Conservation (phyloP, 2,329 filamentous ascomycete genomes). For the Fusarium palustre region DNA sequence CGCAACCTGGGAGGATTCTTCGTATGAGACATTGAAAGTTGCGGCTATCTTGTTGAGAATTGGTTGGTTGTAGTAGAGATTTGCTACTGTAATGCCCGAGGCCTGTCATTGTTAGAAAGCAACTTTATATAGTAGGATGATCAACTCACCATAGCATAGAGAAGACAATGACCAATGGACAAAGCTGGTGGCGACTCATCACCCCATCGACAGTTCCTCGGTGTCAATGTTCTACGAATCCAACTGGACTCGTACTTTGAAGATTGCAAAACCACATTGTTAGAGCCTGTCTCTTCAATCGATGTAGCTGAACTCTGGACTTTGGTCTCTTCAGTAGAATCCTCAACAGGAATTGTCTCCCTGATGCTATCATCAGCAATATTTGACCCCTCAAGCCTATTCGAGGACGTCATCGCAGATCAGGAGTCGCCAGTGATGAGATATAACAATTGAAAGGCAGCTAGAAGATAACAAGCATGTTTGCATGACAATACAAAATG, state of each 20-base stretch:
- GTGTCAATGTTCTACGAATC: slow-evolving; percentile 57
- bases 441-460: neutral
- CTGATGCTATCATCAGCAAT: slow-evolving; percentile 18
- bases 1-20: slow-evolving; percentile 74
- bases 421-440: neutral
- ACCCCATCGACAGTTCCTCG: slow-evolving; percentile 75
- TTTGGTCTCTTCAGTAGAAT: neutral
- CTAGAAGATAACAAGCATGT: neutral
- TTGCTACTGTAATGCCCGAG: slow-evolving; percentile 77
- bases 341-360: slow-evolving; percentile 7
- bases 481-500: neutral
- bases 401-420: slow-evolving; percentile 30
- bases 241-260: slow-evolving; percentile 43
- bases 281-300: slow-evolving; percentile 25
- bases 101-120: slow-evolving; percentile 52
- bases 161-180: slow-evolving; percentile 73
- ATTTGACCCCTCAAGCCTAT: slow-evolving; percentile 1
- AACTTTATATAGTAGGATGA: accelerated
- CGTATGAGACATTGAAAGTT: slow-evolving; percentile 77
- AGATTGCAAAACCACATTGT: slow-evolving; percentile 6
- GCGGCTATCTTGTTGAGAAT: slow-evolving; percentile 80
- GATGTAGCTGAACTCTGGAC: slow-evolving; percentile 17
- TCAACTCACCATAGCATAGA: slow-evolving; percentile 72
- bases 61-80: slow-evolving; percentile 84
- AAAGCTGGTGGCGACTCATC: slow-evolving; percentile 74